Conservation (phyloP, 192 early-diverging fungal species). For the Backusella tuberculispora region DNA sequence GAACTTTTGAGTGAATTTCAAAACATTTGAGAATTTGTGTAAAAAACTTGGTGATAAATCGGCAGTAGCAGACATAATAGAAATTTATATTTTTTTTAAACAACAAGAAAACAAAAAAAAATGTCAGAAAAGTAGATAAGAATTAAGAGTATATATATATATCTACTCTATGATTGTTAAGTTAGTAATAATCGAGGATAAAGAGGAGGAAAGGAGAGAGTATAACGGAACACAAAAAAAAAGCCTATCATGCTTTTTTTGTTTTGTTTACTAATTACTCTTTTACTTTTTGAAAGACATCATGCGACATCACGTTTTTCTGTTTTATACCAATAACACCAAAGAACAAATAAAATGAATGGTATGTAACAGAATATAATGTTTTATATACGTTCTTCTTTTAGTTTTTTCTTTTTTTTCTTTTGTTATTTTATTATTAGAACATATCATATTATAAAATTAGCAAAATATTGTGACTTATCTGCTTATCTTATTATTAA, state of each 20-base stretch:
- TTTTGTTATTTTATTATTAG: neutral
- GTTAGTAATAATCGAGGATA: neutral
- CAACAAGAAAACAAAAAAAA: neutral
- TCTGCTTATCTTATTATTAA: slow-evolving; percentile 4
- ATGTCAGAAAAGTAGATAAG: neutral
- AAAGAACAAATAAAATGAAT: neutral
- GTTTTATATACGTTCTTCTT: neutral
- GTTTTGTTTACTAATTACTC: neutral
- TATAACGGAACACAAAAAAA: too few relatives aligned
- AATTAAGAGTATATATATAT: neutral
- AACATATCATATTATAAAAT: neutral
- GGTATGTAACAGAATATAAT: neutral
- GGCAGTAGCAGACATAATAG: neutral
- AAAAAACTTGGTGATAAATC: slow-evolving; percentile 15
- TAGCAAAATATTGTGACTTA: neutral
- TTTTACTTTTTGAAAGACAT: neutral
- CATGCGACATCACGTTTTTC: slow-evolving; percentile 11
- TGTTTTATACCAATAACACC: neutral
- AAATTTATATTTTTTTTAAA: neutral
- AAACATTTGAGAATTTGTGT: slow-evolving; percentile 6
- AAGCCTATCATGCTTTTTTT: too few relatives aligned
- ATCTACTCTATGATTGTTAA: neutral
- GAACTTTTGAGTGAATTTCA: slow-evolving; percentile 4
- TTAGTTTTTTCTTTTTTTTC: too few relatives aligned
- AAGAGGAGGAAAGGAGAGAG: too few relatives aligned